Conservation (phyloP, 2,329 filamentous ascomycete genomes). For the Cryoendolithus antarcticus region DNA sequence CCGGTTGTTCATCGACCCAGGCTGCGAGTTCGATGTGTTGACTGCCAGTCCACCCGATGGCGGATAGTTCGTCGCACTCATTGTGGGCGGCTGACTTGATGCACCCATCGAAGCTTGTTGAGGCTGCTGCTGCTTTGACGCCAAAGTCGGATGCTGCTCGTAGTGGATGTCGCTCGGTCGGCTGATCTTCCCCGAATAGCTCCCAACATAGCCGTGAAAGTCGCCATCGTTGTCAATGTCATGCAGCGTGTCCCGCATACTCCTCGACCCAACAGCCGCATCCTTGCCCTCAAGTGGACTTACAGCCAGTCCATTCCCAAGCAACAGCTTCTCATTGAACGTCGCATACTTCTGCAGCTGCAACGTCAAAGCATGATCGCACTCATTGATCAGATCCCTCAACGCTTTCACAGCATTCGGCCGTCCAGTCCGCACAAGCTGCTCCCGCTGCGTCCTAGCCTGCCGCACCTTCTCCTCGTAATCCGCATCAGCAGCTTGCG, state of each 20-base stretch:
- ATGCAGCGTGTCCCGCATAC: constrained; percentile 68
- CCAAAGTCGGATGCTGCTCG: constrained; percentile 57
- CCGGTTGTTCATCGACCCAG: constrained; percentile 16
- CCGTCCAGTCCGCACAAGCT: constrained; percentile 58
- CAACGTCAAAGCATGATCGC: constrained; percentile 71
- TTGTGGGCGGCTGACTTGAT: constrained; percentile 2
- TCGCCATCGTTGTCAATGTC: constrained; percentile 82
- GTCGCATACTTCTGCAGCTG: constrained; percentile 96
- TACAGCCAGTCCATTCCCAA: constrained; percentile 81
- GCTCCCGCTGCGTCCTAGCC: constrained; percentile 62
- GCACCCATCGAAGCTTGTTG: constrained; percentile 3
- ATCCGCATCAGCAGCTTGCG: constrained; percentile 76
- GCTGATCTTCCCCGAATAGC: constrained; percentile 53
- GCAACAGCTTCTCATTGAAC: constrained; percentile 84
- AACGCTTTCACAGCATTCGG: constrained; percentile 74
- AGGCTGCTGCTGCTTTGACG: constrained; percentile 21
- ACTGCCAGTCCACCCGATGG: constrained; percentile 11
- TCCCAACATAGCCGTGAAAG: constrained; percentile 63
- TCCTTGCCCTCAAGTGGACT: constrained; percentile 48
- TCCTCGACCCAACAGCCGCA: constrained; percentile 38
- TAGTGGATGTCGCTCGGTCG: constrained; percentile 66
- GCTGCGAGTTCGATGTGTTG: constrained; percentile 13
- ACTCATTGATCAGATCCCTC: constrained; percentile 73
- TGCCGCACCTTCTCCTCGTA: constrained; percentile 74
- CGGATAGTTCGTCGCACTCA: neutral